phyloP scores from a whole-genome alignment of 805 yeast genomes.

The Starmera amethionina region DNA sequence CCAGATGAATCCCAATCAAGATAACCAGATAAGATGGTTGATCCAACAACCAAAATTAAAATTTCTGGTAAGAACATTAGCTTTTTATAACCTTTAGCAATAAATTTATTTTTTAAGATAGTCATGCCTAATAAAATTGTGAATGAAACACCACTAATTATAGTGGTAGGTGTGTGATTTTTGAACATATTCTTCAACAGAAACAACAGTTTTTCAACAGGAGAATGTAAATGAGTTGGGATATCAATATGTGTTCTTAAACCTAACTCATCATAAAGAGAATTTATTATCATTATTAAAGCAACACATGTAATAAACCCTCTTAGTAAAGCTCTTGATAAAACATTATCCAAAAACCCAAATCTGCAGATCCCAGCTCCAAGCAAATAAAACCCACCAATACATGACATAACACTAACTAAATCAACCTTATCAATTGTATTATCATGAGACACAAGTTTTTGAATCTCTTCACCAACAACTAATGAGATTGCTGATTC shows the following conservation, averaged over 20 bases:
- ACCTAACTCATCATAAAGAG: slow-evolving; percentile 66
- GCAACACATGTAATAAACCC: slow-evolving; percentile 89
- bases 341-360: slow-evolving; percentile 76
- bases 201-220: slow-evolving; percentile 59
- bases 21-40: slow-evolving; percentile 44
- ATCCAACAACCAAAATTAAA: slow-evolving; percentile 50
- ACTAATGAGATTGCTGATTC: slow-evolving; percentile 82
- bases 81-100: slow-evolving; percentile 22
- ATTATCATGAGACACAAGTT: slow-evolving; percentile 32
- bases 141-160: slow-evolving; percentile 48
- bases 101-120: slow-evolving; percentile 28
- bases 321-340: slow-evolving; percentile 65
- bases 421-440: slow-evolving; percentile 41
- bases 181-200: slow-evolving; percentile 37
- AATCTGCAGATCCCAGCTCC: slow-evolving; percentile 73
- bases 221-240: slow-evolving; percentile 53
- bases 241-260: slow-evolving; percentile 37
- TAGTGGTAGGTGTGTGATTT: slow-evolving; percentile 48
- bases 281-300: slow-evolving; percentile 68
- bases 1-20: slow-evolving; percentile 45
- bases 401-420: slow-evolving; percentile 59
- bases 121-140: slow-evolving; percentile 32
- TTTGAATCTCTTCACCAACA: slow-evolving; percentile 69
- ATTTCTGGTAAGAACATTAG: slow-evolving; percentile 79
- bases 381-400: slow-evolving; percentile 65